Evolutionary conservation across 2,329 filamentous ascomycete genomes (phyloP), one percentile per base, ranked within the genome.

Genomic region (Aspergillus ochraceus): DNA sequence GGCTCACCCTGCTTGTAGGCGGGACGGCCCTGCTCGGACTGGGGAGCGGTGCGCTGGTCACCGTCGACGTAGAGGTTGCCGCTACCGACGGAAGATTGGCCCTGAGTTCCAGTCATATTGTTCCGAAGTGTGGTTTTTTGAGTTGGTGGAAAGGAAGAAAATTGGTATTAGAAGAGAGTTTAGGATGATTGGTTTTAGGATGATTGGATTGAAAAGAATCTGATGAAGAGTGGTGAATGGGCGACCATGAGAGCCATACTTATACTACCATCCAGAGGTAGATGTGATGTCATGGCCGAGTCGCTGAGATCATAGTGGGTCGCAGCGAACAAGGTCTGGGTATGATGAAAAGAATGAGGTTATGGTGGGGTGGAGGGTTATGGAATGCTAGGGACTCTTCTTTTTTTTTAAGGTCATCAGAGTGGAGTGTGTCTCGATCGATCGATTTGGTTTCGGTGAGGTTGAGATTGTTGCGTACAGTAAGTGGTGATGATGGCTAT

Each of bases 1-100:
- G 83, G 74, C 74, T 88, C 81, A 68, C 91, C 91, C 79, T 94
- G 89, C 62, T 92, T 80, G 79, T 86, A 95, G 61, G 86, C 83
- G 54, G 84, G 79, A 20, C 82, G 79, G 49, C 77, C 71, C 55
- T 80, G 65, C 62, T 83, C 79, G 2, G 84, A 81, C 60, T 84
- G 72, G 62, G 85, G 83, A 62, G 77, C 73, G 74, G 87, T 91
- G 69, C 85, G 84, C 82, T 95, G 90, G 77, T 95, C 90, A 60
- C 87, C 88, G 59, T 83, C 88, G 79, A 93, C 89, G 79, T 95
- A 93, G 73, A 91, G 78, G 61, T 77, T 74, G 64, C 77, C 70
- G 74, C 80, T 83, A 67, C 90, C 91, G 72, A 94, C 89, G 72
- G 81, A 89, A 59, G 89, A 90, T 58, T 75, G 78, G 69, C 79